phyloP scores from a whole-genome alignment of 352 stramenopile species.

The Phytophthora sp. region DNA sequence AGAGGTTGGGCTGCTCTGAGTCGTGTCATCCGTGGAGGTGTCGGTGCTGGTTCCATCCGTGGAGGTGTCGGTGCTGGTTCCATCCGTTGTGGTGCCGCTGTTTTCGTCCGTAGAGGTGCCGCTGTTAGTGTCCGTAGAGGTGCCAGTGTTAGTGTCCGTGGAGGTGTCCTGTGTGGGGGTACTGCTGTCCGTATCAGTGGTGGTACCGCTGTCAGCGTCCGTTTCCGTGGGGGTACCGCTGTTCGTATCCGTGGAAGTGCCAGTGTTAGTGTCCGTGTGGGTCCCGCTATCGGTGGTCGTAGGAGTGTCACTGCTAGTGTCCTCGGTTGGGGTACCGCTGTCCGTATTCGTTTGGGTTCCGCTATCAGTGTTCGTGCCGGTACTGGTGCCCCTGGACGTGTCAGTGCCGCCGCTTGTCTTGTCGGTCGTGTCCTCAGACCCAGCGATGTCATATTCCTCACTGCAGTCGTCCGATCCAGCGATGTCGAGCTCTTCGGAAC shows the following conservation, averaged over 20 bases:
- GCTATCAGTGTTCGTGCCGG: too few species aligned
- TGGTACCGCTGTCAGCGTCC: too few species aligned
- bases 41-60: too few species aligned
- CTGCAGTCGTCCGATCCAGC: constrained; percentile 27
- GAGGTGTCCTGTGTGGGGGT: constrained; percentile 7
- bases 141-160: not conserved
- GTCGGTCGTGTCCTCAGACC: constrained; percentile 11
- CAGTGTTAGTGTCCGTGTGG: not conserved
- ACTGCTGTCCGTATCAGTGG: too few species aligned
- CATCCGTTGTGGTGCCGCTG: not conserved
- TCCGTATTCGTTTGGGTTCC: not conserved
- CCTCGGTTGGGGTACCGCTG: too few species aligned
- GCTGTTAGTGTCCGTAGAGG: constrained; percentile 4
- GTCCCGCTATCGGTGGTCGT: not conserved
- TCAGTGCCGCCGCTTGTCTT: not conserved
- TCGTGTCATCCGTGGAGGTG: constrained; percentile 10
- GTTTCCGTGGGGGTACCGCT: not conserved
- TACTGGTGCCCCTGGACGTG: too few species aligned
- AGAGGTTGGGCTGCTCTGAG: not conserved
- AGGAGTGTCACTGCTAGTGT: constrained; percentile 6
- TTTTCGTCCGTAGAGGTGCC: not conserved
- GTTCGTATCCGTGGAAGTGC: constrained; percentile 7
- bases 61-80: constrained; percentile 3
- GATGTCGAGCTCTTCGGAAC: constrained; percentile 34
- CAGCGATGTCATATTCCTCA: constrained; percentile 36